Conservation (phyloP, 2,329 filamentous ascomycete genomes). For the Clathrospora elynae region DNA sequence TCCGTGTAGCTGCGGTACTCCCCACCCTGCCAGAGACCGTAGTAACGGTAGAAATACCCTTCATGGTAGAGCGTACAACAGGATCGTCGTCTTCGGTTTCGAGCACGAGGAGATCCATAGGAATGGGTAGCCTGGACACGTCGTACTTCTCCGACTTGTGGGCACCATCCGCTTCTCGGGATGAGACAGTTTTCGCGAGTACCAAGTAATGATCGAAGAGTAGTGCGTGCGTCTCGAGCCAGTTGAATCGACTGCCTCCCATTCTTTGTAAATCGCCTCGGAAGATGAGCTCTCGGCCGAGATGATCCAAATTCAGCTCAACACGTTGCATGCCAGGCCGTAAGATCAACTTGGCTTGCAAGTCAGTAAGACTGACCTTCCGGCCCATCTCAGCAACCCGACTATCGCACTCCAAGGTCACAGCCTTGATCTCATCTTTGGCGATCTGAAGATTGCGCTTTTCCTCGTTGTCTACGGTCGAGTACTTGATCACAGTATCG, state of each 20-base stretch:
- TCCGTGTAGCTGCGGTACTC: slow-evolving; percentile 60
- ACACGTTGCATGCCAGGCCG: slow-evolving; percentile 85
- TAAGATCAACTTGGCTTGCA: slow-evolving; percentile 81
- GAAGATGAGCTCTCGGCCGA: slow-evolving; percentile 88
- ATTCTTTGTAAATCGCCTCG: slow-evolving; percentile 88
- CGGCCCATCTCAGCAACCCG: slow-evolving; percentile 92
- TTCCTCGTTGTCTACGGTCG: slow-evolving; percentile 82
- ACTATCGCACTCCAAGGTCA: slow-evolving; percentile 87
- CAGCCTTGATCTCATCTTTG: slow-evolving; percentile 87
- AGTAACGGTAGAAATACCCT: slow-evolving; percentile 67
- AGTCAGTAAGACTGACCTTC: slow-evolving; percentile 85
- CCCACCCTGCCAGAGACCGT: slow-evolving; percentile 48
- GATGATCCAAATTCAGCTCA: slow-evolving; percentile 85
- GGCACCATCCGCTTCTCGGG: slow-evolving; percentile 70
- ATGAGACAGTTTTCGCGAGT: slow-evolving; percentile 76
- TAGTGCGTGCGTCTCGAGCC: slow-evolving; percentile 91
- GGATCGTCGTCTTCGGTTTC: slow-evolving; percentile 93
- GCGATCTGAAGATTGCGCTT: slow-evolving; percentile 82
- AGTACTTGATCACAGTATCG: slow-evolving; percentile 81
- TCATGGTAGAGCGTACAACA: slow-evolving; percentile 77
- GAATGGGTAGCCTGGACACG: slow-evolving; percentile 92
- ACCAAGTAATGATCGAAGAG: slow-evolving; percentile 98
- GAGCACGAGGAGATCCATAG: slow-evolving; percentile 91
- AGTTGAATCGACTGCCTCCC: slow-evolving; percentile 85
- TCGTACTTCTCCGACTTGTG: slow-evolving; percentile 84